Conservation (phyloP, 2,329 filamentous ascomycete species). For the Scedosporium apiospermum region DNA sequence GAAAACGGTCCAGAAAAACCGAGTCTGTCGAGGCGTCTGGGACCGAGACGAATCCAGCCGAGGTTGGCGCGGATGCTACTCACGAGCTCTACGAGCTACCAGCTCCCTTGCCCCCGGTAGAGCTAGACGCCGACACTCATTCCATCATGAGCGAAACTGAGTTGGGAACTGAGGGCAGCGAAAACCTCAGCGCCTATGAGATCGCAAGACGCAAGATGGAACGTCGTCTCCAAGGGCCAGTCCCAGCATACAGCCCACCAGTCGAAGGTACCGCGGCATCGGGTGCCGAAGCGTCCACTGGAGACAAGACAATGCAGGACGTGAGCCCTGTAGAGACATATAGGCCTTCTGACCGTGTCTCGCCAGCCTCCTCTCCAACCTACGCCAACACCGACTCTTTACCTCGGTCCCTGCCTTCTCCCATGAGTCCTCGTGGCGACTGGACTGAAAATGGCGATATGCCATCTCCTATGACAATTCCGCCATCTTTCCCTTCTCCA, state of each 20-base stretch:
- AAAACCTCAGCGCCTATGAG: conserved; percentile 39
- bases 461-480: conserved; percentile 29
- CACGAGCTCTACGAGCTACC: conserved; percentile 45
- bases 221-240: conserved; percentile 38
- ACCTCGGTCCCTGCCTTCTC: conserved; percentile 35
- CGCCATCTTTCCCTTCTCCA: conserved; percentile 10
- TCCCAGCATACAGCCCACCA: conserved; percentile 39
- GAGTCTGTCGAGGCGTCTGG: conserved; percentile 20
- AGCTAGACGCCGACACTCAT: conserved; percentile 35
- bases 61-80: conserved; percentile 31
- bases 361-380: conserved; percentile 8
- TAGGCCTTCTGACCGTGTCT: conserved; percentile 20
- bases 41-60: conserved; percentile 13
- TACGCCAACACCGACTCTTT: conserved; percentile 24
- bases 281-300: conserved; percentile 5
- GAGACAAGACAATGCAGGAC: conserved; percentile 24
- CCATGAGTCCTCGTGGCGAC: conserved; percentile 36
- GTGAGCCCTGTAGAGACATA: conserved; percentile 23
- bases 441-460: conserved; percentile 24
- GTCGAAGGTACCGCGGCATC: not conserved
- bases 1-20: conserved; percentile 21
- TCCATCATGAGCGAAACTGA: conserved; percentile 29
- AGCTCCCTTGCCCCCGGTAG: conserved; percentile 33
- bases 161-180: conserved; percentile 28
- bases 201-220: conserved; percentile 39